Base-by-base conservation (phyloP, 352 stramenopile genomes). In the Globisporangium orthogonon region DNA sequence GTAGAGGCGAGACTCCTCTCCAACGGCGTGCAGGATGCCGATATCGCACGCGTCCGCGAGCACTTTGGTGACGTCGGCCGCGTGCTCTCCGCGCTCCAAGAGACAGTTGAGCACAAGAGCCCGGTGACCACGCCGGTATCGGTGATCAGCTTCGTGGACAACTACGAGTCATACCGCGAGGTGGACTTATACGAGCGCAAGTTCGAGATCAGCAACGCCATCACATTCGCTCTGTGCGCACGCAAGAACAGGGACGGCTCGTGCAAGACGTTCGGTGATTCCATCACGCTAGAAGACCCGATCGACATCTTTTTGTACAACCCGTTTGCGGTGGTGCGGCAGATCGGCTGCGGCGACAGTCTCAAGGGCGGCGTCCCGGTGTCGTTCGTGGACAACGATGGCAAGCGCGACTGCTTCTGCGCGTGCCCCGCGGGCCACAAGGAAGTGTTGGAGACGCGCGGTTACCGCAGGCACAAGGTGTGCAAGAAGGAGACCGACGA, bases 281-380 rank as follows among this genome's bases (percentile, higher is more conserved):
- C 58, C 49, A 61, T 85, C 52, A 28, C 70, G 28, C 50, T 87
- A 7, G 11, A 50, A 6, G 56, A 80, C 10, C 50, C 44, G 0
- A 65, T 73, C 1, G 73, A 87, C 29, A 54, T 89, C 41, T 87
- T 78, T 62, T 66, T 82, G 65, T 87, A 84, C 69, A 85, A 86
- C 35, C 76, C 79, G 51, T 82, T 84, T 61, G 70, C 62, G 9
- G 60, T 83, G 37, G 62, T 60, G 7, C 71, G 74, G 0, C 66
- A 63, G 7, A 30, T 78, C 23, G 49, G 79, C 14, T 89, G 79
- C 43, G 57, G 47, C 1, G 14, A 62, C 5, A 39, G n/a, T 13
- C 50, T 87, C 40, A 48, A 57, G 2, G 58, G 58, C 10, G 76
- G 74, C n/a, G 57, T 87, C 4, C 77, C 79, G 0, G 71, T 87